These are phyloP conservation scores for Globisporangium yorkense DNA, from an alignment of 352 stramenopile genomes.

Conservation along the genomic window DNA sequence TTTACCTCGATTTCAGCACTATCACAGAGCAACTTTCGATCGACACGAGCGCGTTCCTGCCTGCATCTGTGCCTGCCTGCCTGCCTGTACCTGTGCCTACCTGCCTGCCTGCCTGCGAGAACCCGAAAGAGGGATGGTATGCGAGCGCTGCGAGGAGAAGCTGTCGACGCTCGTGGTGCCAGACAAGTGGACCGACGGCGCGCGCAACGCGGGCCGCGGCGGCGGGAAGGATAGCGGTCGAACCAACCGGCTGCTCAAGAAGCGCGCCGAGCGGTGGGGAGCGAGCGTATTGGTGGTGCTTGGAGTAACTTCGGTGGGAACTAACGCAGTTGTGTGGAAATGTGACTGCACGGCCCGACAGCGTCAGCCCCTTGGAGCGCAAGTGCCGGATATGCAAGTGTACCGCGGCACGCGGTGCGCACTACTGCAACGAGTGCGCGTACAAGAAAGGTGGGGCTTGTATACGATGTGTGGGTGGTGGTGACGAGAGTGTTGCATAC, in stretches of 20 bases:
- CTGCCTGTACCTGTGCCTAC: too few relatives aligned
- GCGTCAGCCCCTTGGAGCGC: constrained; percentile 44
- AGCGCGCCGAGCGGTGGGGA: constrained; percentile 32
- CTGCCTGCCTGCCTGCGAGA: too few relatives aligned
- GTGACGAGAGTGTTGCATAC: too few relatives aligned
- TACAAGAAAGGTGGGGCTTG: constrained; percentile 62
- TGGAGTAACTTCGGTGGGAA: not conserved
- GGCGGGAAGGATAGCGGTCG: constrained; percentile 11
- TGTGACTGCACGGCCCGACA: constrained; percentile 7
- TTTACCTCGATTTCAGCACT: too few relatives aligned
- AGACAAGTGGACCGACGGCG: constrained; percentile 69
- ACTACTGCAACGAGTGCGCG: constrained; percentile 75
- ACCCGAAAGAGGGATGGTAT: constrained; percentile 39
- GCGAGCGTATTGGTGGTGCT: not conserved
- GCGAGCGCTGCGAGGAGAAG: constrained; percentile 71
- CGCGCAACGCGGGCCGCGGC: constrained; percentile 35
- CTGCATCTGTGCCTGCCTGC: too few relatives aligned
- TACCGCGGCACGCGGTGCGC: constrained; percentile 36
- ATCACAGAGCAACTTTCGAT: too few relatives aligned
- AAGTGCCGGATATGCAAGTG: constrained; percentile 65
- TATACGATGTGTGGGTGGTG: not conserved
- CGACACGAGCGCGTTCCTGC: too few relatives aligned
- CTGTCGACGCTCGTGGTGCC: constrained; percentile 71
- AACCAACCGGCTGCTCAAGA: constrained; percentile 38
- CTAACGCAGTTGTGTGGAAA: not conserved